phyloP scores from a whole-genome alignment of 1,284 basidiomycete genomes.

The Cutaneotrichosporon sp. region DNA sequence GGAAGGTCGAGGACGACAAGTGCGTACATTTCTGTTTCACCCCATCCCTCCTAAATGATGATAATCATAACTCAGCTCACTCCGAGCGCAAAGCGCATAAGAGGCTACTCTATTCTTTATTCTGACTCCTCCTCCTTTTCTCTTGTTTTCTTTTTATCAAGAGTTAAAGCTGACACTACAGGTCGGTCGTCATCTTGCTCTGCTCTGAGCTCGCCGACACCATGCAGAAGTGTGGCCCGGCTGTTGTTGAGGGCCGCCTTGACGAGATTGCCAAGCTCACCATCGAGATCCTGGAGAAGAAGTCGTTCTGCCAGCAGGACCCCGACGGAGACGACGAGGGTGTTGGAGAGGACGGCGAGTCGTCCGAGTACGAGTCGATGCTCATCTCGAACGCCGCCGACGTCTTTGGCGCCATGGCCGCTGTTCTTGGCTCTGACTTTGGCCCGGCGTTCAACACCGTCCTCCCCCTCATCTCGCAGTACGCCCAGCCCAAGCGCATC shows the following conservation, averaged over 20 bases:
- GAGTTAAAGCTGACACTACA: conserved; percentile 54
- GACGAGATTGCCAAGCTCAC: conserved; percentile 77
- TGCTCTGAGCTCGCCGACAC: conserved; percentile 87
- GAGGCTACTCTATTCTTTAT: conserved; percentile 57
- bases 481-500: conserved; percentile 84
- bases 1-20: conserved; percentile 96
- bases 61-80: conserved; percentile 79
- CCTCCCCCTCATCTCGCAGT: conserved; percentile 86
- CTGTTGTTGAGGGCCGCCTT: conserved; percentile 68
- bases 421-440: conserved; percentile 81
- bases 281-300: conserved; percentile 81
- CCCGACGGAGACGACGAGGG: conserved; percentile 91
- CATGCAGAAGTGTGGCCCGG: conserved; percentile 85
- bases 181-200: conserved; percentile 80
- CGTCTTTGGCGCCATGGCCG: conserved; percentile 86
- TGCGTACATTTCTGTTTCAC: conserved; percentile 58
- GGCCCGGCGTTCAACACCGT: conserved; percentile 79
- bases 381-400: conserved; percentile 93
- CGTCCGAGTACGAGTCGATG: conserved; percentile 95
- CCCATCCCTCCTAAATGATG: conserved; percentile 57
- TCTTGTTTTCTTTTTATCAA: conserved; percentile 10
- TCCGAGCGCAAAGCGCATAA: conserved; percentile 65
- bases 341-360: conserved; percentile 63
- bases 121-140: conserved; percentile 39
- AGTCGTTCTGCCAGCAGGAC: conserved; percentile 92